Evolutionary conservation across 2,329 filamentous ascomycete genomes (phyloP), one percentile per base, ranked within the genome.

Genomic region (Phoma sp.): DNA sequence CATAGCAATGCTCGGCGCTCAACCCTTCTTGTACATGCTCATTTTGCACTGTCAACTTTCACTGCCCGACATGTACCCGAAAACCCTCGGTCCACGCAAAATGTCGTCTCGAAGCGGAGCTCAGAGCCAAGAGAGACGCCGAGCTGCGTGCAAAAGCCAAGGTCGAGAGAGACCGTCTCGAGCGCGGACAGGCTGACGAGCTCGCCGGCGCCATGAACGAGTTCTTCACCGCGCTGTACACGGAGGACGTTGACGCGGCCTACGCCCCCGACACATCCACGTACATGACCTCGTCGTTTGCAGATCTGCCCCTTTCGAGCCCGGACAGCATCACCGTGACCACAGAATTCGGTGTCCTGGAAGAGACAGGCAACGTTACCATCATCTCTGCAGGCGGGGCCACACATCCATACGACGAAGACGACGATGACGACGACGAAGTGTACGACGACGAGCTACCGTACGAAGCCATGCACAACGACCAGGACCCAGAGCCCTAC

Each of bases 11-110:
- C 46, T 58, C 64, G 24, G 51, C 60, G 8, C 54, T 59, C 5
- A 71, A 71, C 22, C 68, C 73, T 13, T 54, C 61, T 4, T 78
- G 76, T 58, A 63, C 69, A 19, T 78, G 76, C 65, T 68, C 68
- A 2, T 76, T 72, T 54, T 78, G 76, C 62, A 72, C 68, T 1
- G 66, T 66, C 13, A 73, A 73, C 54, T 78, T 69, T 49, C 73
- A 78, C 59, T 78, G 76, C 50, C 75, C 75, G 0, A 61, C 61
- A 29, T 78, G 76, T 58, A 47, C 67, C 9, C 66, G 62, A 31
- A 76, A 76, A 49, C 60, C 68, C 25, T 60, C 63, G 13, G 69
- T 76, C 12, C 69, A 62, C 40, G 62, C 66, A 7, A 74, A 72
- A 32, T 78, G 76, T 51, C 68, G 70, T 7, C 63, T 72, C 1